Conservation (phyloP, 352 stramenopile species). For the Pythium guiyangense region DNA sequence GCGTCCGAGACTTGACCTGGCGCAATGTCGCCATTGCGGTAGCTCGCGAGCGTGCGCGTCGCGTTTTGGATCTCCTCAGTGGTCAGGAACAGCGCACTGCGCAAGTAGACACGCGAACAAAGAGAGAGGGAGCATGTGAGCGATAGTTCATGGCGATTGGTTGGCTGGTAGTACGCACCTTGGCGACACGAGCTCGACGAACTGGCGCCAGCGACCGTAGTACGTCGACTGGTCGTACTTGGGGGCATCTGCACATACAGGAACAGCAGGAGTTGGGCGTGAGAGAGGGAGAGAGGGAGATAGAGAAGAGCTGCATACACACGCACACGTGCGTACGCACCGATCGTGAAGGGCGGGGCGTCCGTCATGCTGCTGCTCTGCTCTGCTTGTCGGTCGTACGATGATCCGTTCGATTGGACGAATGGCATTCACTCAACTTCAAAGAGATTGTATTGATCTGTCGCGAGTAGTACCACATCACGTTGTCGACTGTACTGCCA, state of each 20-base stretch:
- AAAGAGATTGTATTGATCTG: no score
- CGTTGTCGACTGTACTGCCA: no score
- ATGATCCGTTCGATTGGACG: neutral
- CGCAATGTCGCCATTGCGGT: slow-evolving; percentile 43
- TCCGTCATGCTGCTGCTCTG: slow-evolving; percentile 10
- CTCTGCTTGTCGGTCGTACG: neutral
- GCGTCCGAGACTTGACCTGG: slow-evolving; percentile 44
- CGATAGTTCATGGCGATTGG: no score
- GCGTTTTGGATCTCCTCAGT: slow-evolving; percentile 59
- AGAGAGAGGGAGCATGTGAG: neutral
- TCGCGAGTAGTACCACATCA: no score
- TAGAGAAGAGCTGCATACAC: neutral
- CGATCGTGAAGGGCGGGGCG: slow-evolving; percentile 36
- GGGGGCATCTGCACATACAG: slow-evolving; percentile 37
- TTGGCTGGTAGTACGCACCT: slow-evolving; percentile 23
- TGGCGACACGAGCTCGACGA: slow-evolving; percentile 79
- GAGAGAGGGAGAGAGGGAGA: neutral
- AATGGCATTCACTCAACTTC: no score
- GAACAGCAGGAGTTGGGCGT: neutral
- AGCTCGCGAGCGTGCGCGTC: slow-evolving; percentile 46
- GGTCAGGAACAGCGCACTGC: slow-evolving; percentile 65
- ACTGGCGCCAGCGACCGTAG: slow-evolving; percentile 76
- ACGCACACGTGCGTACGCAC: slow-evolving; percentile 6
- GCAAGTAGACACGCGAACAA: slow-evolving; percentile 2
- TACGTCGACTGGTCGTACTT: slow-evolving; percentile 87